Percentiles rank a stretch among this genome's conserved stretches.
phyloP scores from a whole-genome alignment of 2,329 filamentous ascomycete species.

The Knoxdaviesia proteae region DNA sequence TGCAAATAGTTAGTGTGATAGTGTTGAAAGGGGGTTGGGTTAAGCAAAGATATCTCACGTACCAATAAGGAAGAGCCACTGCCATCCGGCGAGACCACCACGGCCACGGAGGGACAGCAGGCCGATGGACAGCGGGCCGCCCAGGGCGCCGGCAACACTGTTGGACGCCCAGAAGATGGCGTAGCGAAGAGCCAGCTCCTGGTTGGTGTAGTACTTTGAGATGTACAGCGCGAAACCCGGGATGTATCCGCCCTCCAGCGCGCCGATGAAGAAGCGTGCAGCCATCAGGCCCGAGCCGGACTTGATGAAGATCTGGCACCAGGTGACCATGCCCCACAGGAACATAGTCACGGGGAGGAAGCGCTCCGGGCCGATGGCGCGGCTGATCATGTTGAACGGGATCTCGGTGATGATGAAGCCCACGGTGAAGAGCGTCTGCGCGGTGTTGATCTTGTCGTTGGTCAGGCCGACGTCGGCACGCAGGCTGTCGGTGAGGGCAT shows the following conservation, averaged over 20 bases:
- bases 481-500: constrained; percentile 29
- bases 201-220: constrained; percentile 11
- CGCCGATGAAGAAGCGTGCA: constrained; percentile 11
- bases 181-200: constrained; percentile 10
- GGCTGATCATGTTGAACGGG: constrained; percentile 11
- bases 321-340: constrained; percentile 11
- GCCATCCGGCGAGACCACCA: constrained; percentile 10
- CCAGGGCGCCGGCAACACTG: constrained; percentile 9
- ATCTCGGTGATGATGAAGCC: constrained; percentile 25
- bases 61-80: constrained; percentile 13
- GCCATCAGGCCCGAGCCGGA: constrained; percentile 9
- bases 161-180: constrained; percentile 13
- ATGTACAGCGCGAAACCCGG: constrained; percentile 12
- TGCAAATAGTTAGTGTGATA: constrained; percentile 1
- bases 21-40: constrained; percentile 1
- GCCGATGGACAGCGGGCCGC: constrained; percentile 10
- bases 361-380: constrained; percentile 9
- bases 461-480: constrained; percentile 24
- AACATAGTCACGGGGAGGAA: constrained; percentile 12
- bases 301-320: constrained; percentile 11
- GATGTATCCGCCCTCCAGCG: constrained; percentile 13
- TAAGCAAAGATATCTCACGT: constrained; percentile 1
- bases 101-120: constrained; percentile 9
- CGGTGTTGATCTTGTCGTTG: constrained; percentile 29
- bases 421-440: constrained; percentile 26